Base-by-base conservation (phyloP, 129 eudicot genomes). In the Sambucus nigra region DNA sequence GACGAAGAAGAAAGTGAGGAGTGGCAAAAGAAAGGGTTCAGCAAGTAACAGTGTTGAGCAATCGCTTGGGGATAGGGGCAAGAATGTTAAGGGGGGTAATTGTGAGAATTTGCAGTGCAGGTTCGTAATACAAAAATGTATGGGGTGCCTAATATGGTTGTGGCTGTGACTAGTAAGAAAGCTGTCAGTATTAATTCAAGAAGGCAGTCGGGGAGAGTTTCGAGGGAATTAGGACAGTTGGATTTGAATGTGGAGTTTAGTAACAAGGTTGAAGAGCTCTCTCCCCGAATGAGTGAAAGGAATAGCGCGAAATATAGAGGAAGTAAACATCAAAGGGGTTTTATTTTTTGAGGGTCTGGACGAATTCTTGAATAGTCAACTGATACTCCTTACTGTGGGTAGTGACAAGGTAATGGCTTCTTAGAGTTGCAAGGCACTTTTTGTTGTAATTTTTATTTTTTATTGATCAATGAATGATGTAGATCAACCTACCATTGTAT, bases 271-370 rank as follows among this genome's bases (percentile, higher is more conserved):
- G 96, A 82, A 59, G 93, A 79, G 61, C 78, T 79, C 58, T 69
- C 67, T 24, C 61, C 73, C 1, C 41, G 73, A 55, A 48, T 44
- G 46, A 65, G 55, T 55, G 59, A 55, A 64, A 72, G 56, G 19
- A 71, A 78, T 47, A 68, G 64, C 19, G 78, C 73, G 63, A 46
- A 64, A 65, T 32, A 84, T 86, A 18, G 83, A 66, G 24, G 94
- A 71, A 42, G 87, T 73, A 10, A 77, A 71, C 46, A 65, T 78
- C 35, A 89, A 87, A 69, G 85, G 87, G 5, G 74, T 65, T 65
- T 84, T 69, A 18, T 88, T 88, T 59, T 88, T 88, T 67, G 94
- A 83, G 64, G 97, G 94, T 22, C 83, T 80, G 44, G 94, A 88
- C 62, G 88, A 88, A 49, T 81, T 84, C 50, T 70, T 84, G 33